These are phyloP conservation scores for Didymosphaeria variabile DNA, from an alignment of 2,329 filamentous ascomycete genomes.

Conservation along the genomic window DNA sequence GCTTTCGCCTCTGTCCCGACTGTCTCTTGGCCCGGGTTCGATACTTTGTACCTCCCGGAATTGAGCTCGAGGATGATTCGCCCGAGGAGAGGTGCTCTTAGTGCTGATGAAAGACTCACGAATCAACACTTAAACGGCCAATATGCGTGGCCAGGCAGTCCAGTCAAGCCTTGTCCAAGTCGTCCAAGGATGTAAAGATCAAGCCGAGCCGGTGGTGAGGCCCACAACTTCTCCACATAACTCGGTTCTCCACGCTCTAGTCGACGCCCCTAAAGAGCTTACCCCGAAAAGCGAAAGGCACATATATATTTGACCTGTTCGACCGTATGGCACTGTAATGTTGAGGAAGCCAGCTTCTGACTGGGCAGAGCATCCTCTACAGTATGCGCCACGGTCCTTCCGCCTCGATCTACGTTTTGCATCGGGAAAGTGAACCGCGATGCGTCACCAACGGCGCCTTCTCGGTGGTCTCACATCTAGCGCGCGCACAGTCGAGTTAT, in stretches of 20 bases:
- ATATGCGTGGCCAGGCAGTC: slow-evolving; percentile 11
- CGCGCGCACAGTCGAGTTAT: neutral
- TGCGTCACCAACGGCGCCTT: slow-evolving; percentile 12
- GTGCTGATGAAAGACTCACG: no score
- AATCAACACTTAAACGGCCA: neutral
- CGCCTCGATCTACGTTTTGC: neutral
- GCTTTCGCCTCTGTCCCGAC: neutral
- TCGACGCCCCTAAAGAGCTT: neutral
- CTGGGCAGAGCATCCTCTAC: neutral
- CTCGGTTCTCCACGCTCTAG: neutral
- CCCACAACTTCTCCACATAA: slow-evolving; percentile 6
- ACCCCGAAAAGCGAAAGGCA: neutral
- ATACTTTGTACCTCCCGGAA: neutral
- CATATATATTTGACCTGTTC: neutral
- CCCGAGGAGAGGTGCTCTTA: no score
- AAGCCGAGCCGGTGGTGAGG: neutral
- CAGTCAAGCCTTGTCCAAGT: slow-evolving; percentile 6
- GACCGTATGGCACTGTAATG: neutral
- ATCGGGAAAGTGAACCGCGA: neutral
- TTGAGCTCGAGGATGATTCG: neutral
- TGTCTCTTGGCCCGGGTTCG: neutral
- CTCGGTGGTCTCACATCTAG: slow-evolving; percentile 10
- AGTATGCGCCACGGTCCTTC: neutral
- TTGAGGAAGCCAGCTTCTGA: neutral
- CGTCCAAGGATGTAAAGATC: neutral